Conservation (phyloP, 2,329 filamentous ascomycete genomes). For the Sphaerostilbella broomeana region DNA sequence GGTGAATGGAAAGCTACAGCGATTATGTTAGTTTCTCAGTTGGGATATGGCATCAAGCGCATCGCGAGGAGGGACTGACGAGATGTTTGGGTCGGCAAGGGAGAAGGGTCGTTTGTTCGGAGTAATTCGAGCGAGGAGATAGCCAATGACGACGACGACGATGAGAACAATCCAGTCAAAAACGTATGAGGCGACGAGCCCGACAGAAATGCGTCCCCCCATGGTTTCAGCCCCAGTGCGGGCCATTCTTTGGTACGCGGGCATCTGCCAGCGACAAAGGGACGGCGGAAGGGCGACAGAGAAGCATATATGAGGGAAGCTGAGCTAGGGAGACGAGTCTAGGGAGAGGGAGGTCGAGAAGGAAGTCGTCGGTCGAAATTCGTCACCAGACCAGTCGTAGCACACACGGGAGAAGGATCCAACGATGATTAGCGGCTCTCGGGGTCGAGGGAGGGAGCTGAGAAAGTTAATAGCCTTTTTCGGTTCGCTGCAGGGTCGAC, state of each 20-base stretch:
- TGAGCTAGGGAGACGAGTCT: neutral
- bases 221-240: constrained; percentile 16
- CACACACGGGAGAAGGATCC: neutral
- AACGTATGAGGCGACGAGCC: constrained; percentile 57
- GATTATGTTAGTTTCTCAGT: constrained; percentile 9
- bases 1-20: constrained; percentile 58
- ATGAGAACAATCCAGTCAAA: constrained; percentile 69
- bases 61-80: constrained; percentile 33
- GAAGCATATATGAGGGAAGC: neutral
- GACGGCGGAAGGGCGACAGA: constrained; percentile 1
- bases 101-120: constrained; percentile 68
- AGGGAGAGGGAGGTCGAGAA: constrained; percentile 2
- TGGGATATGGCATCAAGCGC: neutral
- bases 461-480: no score
- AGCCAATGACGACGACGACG: constrained; percentile 50
- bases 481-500: no score
- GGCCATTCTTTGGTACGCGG: constrained; percentile 24
- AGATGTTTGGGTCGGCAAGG: constrained; percentile 65
- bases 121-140: constrained; percentile 50
- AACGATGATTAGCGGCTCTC: no score
- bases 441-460: no score
- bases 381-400: no score
- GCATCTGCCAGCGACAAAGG: constrained; percentile 17
- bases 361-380: no score
- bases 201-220: constrained; percentile 23